Conservation (phyloP, 2,329 filamentous ascomycete genomes). For the Fusarium sp. region DNA sequence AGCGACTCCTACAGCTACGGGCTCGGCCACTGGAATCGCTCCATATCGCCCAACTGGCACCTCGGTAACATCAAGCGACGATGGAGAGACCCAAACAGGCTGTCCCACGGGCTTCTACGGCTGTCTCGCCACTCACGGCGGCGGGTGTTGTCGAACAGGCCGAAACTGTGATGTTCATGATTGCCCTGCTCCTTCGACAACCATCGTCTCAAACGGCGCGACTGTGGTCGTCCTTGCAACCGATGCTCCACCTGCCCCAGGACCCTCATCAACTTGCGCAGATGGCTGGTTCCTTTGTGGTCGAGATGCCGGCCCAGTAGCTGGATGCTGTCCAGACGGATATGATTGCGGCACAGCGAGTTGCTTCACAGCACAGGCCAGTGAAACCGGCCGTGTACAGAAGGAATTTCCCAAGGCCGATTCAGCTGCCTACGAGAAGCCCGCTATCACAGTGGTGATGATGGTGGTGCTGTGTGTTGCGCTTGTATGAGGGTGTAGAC, state of each 20-base stretch:
- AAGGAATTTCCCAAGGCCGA: slow-evolving; percentile 58
- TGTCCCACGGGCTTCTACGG: slow-evolving; percentile 95
- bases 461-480: slow-evolving; percentile 4
- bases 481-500: slow-evolving; percentile 9
- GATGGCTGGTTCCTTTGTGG: slow-evolving; percentile 81
- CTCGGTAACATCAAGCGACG: slow-evolving; percentile 47
- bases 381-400: slow-evolving; percentile 66
- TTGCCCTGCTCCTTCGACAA: slow-evolving; percentile 74
- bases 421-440: neutral
- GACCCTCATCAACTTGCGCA: slow-evolving; percentile 68
- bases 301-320: slow-evolving; percentile 65
- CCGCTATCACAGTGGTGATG: slow-evolving; percentile 18
- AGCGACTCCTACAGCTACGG: slow-evolving; percentile 49
- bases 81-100: slow-evolving; percentile 51
- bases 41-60: slow-evolving; percentile 60
- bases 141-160: slow-evolving; percentile 87
- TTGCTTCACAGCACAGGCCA: slow-evolving; percentile 69
- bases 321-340: slow-evolving; percentile 86
- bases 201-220: slow-evolving; percentile 72
- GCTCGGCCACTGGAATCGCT: slow-evolving; percentile 52
- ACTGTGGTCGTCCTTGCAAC: slow-evolving; percentile 75
- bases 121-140: slow-evolving; percentile 85
- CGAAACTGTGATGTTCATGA: slow-evolving; percentile 84
- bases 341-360: slow-evolving; percentile 78
- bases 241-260: slow-evolving; percentile 57